phyloP scores from a whole-genome alignment of 768 basidiomycete genomes.

The Hebeloma cylindrosporum region DNA sequence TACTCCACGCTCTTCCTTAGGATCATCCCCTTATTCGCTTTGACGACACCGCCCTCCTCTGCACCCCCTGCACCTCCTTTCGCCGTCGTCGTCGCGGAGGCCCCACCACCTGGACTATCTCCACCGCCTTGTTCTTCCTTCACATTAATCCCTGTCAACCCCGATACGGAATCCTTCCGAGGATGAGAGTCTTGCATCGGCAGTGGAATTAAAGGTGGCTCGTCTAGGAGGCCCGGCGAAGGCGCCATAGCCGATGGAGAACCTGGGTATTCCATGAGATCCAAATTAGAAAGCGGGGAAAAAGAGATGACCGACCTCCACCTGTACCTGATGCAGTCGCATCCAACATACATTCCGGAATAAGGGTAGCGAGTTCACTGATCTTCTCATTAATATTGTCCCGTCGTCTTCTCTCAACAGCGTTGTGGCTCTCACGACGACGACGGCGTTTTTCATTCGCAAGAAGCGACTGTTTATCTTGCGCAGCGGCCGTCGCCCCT shows the following conservation, averaged over 20 bases:
- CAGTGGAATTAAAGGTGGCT: constrained; percentile 1
- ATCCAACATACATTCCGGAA: constrained; percentile 85
- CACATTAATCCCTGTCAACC: constrained; percentile 12
- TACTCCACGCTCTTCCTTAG: constrained; percentile 80
- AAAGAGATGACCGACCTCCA: constrained; percentile 13
- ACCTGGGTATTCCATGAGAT: constrained; percentile 1
- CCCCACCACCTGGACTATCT: too few relatives aligned
- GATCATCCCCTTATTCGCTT: constrained; percentile 96
- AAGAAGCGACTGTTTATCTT: constrained; percentile 54
- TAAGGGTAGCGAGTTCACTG: constrained; percentile 81
- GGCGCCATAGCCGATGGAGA: constrained; percentile 12
- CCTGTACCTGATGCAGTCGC: constrained; percentile 14
- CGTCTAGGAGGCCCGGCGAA: constrained; percentile 14
- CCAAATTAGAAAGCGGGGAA: background rate
- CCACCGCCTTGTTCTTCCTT: constrained; percentile 22
- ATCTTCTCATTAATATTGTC: constrained; percentile 98
- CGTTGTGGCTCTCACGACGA: constrained; percentile 86
- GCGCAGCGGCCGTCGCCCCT: constrained; percentile 1
- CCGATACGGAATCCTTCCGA: too few relatives aligned
- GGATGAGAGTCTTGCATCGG: background rate
- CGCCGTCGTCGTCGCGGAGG: too few relatives aligned
- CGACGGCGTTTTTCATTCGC: constrained; percentile 83
- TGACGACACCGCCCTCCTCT: constrained; percentile 53
- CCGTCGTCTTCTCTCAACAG: constrained; percentile 81
- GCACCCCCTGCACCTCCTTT: constrained; percentile 10